Evolutionary conservation across 2,329 filamentous ascomycete species (phyloP).

Genomic region (Colletotrichum cordylinicola): DNA sequence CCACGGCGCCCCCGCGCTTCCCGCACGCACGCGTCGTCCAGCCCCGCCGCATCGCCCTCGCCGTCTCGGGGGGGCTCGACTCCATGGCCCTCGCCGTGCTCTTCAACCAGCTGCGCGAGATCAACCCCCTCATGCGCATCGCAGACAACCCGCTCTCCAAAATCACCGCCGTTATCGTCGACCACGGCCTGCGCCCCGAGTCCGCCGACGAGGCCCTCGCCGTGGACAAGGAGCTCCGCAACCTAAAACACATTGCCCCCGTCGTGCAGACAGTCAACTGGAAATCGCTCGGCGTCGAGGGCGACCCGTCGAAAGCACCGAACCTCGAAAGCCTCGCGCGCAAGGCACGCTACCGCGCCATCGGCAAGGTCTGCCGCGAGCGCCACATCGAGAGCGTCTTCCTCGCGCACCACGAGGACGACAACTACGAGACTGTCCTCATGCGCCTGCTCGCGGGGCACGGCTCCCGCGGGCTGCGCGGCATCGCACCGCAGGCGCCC

Average conservation of each 20-base stretch:
- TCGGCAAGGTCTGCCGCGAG: constrained; percentile 67
- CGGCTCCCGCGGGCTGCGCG: constrained; percentile 71
- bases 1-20: constrained; percentile 56
- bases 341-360: constrained; percentile 71
- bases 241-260: constrained; percentile 33
- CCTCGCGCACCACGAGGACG: constrained; percentile 86
- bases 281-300: constrained; percentile 37
- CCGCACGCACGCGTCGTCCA: constrained; percentile 39
- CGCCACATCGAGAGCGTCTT: constrained; percentile 66
- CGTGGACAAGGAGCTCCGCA: constrained; percentile 47
- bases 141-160: constrained; percentile 48
- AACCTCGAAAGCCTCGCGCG: constrained; percentile 83
- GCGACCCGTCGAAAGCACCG: constrained; percentile 44
- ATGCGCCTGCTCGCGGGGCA: constrained; percentile 77
- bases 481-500: constrained; percentile 67
- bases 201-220: constrained; percentile 57
- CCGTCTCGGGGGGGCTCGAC: constrained; percentile 91
- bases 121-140: constrained; percentile 40
- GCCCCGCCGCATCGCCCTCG: constrained; percentile 63
- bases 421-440: constrained; percentile 88
- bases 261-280: constrained; percentile 51
- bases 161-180: constrained; percentile 57
- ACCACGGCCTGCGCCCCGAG: constrained; percentile 61
- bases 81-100: constrained; percentile 94
- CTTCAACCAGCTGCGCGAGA: constrained; percentile 55